Evolutionary conservation across 257 asterid genomes (phyloP).

Genomic region (Prunella vulgaris): DNA sequence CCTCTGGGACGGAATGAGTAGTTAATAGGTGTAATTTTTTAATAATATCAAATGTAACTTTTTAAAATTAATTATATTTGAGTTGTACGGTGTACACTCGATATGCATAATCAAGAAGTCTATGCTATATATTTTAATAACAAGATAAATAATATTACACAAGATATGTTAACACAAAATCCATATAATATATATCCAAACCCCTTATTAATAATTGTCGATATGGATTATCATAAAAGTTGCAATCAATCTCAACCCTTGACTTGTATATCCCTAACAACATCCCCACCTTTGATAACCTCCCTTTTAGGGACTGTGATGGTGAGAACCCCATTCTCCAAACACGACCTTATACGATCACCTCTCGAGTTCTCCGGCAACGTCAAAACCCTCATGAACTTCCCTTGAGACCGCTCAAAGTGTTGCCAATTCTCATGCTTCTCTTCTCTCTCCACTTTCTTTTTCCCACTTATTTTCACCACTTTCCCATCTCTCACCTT

Average conservation of each 20-base stretch:
- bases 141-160: no score
- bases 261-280: slow-evolving; percentile 5
- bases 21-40: no score
- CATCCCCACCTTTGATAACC: background rate
- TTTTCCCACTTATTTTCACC: slow-evolving; percentile 37
- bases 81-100: no score
- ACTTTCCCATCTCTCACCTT: slow-evolving; percentile 28
- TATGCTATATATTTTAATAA: no score
- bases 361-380: slow-evolving; percentile 35
- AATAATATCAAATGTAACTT: no score
- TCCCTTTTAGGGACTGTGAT: slow-evolving; percentile 42
- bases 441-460: slow-evolving; percentile 33
- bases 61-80: no score
- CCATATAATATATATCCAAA: no score
- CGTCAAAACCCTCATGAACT: slow-evolving; percentile 25
- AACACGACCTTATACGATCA: slow-evolving; percentile 23
- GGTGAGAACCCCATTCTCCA: slow-evolving; percentile 33
- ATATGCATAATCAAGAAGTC: no score
- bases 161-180: no score
- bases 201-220: no score
- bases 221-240: no score
- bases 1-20: no score
- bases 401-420: slow-evolving; percentile 23
- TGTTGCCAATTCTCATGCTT: slow-evolving; percentile 31
- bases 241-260: slow-evolving; percentile 17